Base-by-base conservation (phyloP, 805 yeast genomes). In the Pichia gijzeniarum region DNA sequence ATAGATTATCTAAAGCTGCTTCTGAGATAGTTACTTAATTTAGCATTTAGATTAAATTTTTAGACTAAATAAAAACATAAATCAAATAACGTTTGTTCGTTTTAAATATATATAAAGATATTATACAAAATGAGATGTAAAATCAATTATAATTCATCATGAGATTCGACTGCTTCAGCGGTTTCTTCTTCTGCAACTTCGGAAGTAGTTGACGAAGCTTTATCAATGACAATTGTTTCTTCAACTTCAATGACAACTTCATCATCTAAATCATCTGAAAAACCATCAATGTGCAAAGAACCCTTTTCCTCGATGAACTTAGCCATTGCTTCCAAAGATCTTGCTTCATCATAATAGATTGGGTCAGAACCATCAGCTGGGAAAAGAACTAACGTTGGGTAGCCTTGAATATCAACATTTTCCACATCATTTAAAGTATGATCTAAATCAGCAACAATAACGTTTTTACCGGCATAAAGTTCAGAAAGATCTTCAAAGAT, bases 381-480 rank as follows among this genome's bases (percentile, higher is more conserved):
- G 74, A 81, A 93, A 48, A 91, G 75, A 61, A 84, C 76, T 57
- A 93, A 71, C 46, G 97, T 91, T 69, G 99, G 99, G 76, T 86
- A 93, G 47, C 97, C 96, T 52, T 76, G 71, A 56, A 93, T 81
- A 39, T 79, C 81, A 54, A 85, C 84, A 48, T 79, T 82, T 9
- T 56, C 49, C 50, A 91, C 87, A 64, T 93, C 99, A 65, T 93
- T 93, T 56, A 72, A 73, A 48, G 95, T 83, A 64, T 91, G 95
- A 69, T 93, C 96, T 46, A 93, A 68, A 67, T 90, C 80, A 55
- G 96, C 96, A 59, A 93, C 70, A 35, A 80, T 63, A 48, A 91
- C 85, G 39, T 64, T 70, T 19, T 67, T 60, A 60, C 80, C 79
- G 49, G 70, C 71, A 67, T 74, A 85, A 44, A 83, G 57, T 41